Evolutionary conservation across 441 rosid species (phyloP).

Genomic region (Flueggea neowawraea): DNA sequence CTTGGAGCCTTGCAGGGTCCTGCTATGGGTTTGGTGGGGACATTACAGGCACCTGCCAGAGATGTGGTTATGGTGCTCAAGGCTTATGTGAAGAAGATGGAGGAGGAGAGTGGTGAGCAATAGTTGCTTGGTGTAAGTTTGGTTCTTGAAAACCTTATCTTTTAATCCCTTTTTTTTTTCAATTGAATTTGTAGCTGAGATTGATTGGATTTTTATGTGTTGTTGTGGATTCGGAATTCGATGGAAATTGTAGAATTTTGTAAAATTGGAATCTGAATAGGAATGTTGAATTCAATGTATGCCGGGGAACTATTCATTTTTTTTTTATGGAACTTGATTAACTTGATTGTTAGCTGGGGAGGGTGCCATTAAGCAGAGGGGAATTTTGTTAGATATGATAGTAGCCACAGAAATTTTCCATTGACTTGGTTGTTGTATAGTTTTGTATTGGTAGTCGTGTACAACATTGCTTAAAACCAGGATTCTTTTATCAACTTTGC

Average conservation of each 20-base stretch:
- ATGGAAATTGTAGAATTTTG: slow-evolving; percentile 18
- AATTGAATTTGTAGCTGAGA: slow-evolving; percentile 12
- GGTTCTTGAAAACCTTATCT: neutral
- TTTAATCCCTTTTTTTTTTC: neutral
- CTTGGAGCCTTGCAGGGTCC: slow-evolving; percentile 77
- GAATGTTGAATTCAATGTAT: neutral
- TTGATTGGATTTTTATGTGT: neutral
- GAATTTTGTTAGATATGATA: no score
- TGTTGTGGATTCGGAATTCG: slow-evolving; percentile 8
- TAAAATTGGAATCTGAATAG: slow-evolving; percentile 11
- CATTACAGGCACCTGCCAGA: slow-evolving; percentile 85
- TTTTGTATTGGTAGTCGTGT: no score
- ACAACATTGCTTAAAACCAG: no score
- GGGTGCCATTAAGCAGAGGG: no score
- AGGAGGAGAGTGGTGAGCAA: slow-evolving; percentile 57
- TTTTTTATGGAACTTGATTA: no score
- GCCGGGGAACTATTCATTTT: no score
- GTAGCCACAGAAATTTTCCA: no score
- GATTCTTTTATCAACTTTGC: no score
- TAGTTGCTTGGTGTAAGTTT: slow-evolving; percentile 21
- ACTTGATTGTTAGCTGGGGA: no score
- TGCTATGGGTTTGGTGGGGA: slow-evolving; percentile 63
- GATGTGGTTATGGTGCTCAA: slow-evolving; percentile 79
- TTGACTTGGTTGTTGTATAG: no score
- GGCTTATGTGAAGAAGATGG: slow-evolving; percentile 87